Evolutionary conservation across 768 basidiomycete genomes (phyloP).

Genomic region (Filobasidium wieringae): DNA sequence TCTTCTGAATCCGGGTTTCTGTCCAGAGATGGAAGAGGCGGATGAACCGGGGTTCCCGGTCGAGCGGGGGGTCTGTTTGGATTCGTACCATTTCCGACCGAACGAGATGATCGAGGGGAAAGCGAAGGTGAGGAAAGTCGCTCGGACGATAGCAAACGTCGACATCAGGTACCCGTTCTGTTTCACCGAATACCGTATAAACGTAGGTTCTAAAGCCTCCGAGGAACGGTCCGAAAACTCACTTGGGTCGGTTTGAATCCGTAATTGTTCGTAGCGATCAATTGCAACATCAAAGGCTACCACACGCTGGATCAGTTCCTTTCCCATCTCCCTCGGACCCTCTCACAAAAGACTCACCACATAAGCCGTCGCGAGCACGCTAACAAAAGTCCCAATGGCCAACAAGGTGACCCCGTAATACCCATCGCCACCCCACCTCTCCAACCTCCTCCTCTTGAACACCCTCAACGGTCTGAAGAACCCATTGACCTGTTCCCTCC

Average conservation of each 20-base stretch:
- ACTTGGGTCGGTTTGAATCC: slow-evolving; percentile 25
- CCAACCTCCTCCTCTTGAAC: slow-evolving; percentile 12
- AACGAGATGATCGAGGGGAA: slow-evolving; percentile 23
- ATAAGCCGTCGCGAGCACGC: slow-evolving; percentile 32
- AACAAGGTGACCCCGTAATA: slow-evolving; percentile 24
- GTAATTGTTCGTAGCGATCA: slow-evolving; percentile 31
- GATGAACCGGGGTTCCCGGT: slow-evolving; percentile 5
- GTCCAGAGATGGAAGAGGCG: slow-evolving; percentile 7
- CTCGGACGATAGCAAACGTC: slow-evolving; percentile 20
- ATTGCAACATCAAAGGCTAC: slow-evolving; percentile 26
- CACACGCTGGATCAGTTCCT: background rate
- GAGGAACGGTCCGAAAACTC: slow-evolving; percentile 19
- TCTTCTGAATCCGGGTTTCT: slow-evolving; percentile 2
- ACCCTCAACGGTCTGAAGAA: slow-evolving; percentile 22
- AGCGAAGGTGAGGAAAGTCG: slow-evolving; percentile 26
- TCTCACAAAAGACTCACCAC: slow-evolving; percentile 15
- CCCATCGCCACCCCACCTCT: slow-evolving; percentile 12
- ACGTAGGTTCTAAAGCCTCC: slow-evolving; percentile 10
- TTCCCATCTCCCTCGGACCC: too few species aligned
- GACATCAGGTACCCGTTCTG: slow-evolving; percentile 22
- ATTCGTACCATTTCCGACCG: slow-evolving; percentile 18
- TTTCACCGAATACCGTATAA: background rate
- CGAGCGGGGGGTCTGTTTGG: background rate
- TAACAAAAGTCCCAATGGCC: slow-evolving; percentile 26
- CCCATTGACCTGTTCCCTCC: slow-evolving; percentile 27